Percentiles rank a stretch among this genome's conserved stretches.
These are phyloP conservation scores for Exophiala lecanii-corni DNA, from an alignment of 2,329 filamentous ascomycete species.

Conservation along the genomic window DNA sequence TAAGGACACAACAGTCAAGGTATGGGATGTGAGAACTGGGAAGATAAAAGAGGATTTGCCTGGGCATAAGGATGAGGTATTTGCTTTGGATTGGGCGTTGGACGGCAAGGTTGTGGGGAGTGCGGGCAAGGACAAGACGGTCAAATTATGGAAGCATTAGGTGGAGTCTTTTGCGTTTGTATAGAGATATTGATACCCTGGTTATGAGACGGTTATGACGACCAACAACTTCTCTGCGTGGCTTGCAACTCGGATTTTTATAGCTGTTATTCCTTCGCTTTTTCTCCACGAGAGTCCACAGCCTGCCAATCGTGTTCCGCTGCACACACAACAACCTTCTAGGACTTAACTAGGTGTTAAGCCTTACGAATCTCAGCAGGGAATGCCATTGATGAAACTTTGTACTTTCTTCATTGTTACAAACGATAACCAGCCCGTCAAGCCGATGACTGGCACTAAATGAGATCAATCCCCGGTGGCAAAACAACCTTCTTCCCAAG, in stretches of 20 bases:
- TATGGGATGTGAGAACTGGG: conserved; percentile 84
- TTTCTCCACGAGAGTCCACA: no score
- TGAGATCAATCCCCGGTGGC: not conserved
- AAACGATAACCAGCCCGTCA: conserved; percentile 11
- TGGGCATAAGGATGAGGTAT: conserved; percentile 88
- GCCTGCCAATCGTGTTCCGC: no score
- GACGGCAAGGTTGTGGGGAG: conserved; percentile 86
- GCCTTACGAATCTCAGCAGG: no score
- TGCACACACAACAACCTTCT: not conserved
- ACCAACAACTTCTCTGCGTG: not conserved
- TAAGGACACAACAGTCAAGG: conserved; percentile 90
- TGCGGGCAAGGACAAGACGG: conserved; percentile 83
- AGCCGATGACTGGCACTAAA: not conserved
- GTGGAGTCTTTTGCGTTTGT: not conserved
- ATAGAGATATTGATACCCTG: no score
- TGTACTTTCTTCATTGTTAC: conserved; percentile 20
- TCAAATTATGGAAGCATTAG: conserved; percentile 61
- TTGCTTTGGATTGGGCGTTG: conserved; percentile 89
- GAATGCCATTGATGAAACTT: conserved; percentile 9
- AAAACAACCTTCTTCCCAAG: not conserved
- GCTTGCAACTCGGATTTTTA: no score
- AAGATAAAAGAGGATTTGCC: conserved; percentile 80
- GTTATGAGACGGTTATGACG: not conserved
- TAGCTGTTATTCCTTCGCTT: no score
- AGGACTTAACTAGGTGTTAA: no score